phyloP scores from a whole-genome alignment of 2,329 filamentous ascomycete species.

The Lasiodiplodia sp. region DNA sequence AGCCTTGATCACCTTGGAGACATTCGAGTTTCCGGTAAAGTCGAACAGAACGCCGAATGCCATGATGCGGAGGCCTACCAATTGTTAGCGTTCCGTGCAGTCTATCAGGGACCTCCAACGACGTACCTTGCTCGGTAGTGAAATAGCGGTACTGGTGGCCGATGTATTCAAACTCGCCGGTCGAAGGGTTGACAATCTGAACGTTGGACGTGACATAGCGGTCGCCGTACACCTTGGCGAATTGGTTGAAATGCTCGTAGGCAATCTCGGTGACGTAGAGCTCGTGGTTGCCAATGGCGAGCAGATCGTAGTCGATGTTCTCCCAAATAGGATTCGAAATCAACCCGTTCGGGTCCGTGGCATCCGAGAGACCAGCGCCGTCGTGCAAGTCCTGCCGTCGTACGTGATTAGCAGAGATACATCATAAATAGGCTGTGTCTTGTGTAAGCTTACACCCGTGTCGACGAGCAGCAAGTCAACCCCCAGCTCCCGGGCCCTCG shows the following conservation, averaged over 20 bases:
- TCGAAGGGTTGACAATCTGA: conserved; percentile 55
- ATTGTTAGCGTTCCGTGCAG: neutral
- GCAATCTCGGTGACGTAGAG: conserved; percentile 69
- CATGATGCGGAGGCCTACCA: conserved; percentile 57
- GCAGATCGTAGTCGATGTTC: conserved; percentile 61
- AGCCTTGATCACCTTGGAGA: conserved; percentile 66
- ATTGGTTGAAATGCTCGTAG: conserved; percentile 67
- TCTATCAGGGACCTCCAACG: neutral
- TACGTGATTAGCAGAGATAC: neutral
- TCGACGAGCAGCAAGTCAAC: conserved; percentile 69
- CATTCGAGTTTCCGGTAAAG: conserved; percentile 65
- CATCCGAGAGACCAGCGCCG: conserved; percentile 68
- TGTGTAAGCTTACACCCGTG: conserved; percentile 53
- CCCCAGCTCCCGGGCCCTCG: conserved; percentile 62
- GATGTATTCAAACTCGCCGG: conserved; percentile 54
- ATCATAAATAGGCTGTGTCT: neutral
- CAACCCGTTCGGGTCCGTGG: conserved; percentile 63
- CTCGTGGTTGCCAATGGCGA: conserved; percentile 69
- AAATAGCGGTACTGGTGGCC: conserved; percentile 59
- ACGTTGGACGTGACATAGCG: conserved; percentile 63
- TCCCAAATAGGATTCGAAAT: conserved; percentile 62
- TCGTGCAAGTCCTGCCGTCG: conserved; percentile 66
- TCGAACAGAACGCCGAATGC: conserved; percentile 60
- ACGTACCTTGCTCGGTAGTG: conserved; percentile 53
- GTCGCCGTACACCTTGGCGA: conserved; percentile 64